Conservation (phyloP, 2,329 filamentous ascomycete species). For the Madurella mycetomatis region DNA sequence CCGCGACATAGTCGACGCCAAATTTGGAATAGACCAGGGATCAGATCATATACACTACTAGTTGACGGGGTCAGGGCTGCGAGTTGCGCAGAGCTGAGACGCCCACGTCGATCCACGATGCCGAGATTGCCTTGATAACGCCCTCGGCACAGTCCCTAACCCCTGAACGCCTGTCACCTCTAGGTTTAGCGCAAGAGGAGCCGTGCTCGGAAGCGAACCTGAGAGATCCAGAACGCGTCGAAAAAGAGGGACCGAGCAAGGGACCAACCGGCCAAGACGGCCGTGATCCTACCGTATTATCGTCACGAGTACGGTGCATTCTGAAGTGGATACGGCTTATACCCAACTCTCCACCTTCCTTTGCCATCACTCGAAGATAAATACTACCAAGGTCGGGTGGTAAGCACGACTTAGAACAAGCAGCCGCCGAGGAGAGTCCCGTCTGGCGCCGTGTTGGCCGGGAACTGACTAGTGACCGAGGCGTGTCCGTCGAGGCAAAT, state of each 20-base stretch:
- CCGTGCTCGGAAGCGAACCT: background rate
- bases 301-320: background rate
- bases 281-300: too few species aligned
- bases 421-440: background rate
- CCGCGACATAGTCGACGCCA: conserved; percentile 5
- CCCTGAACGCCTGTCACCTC: too few species aligned
- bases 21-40: conserved; percentile 3
- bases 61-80: background rate
- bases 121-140: background rate
- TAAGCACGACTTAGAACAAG: background rate
- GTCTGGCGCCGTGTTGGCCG: too few species aligned
- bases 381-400: too few species aligned
- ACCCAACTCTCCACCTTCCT: background rate
- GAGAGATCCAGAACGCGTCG: background rate
- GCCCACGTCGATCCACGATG: background rate
- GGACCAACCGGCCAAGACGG: too few species aligned
- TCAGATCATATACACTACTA: background rate
- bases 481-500: too few species aligned
- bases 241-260: too few species aligned
- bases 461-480: too few species aligned
- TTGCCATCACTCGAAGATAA: background rate
- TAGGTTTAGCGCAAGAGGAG: too few species aligned
- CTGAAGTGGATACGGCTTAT: background rate
- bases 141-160: too few species aligned
- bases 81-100: background rate